Conservation (phyloP, 2,329 filamentous ascomycete genomes). For the Colletotrichum liaoningense region DNA sequence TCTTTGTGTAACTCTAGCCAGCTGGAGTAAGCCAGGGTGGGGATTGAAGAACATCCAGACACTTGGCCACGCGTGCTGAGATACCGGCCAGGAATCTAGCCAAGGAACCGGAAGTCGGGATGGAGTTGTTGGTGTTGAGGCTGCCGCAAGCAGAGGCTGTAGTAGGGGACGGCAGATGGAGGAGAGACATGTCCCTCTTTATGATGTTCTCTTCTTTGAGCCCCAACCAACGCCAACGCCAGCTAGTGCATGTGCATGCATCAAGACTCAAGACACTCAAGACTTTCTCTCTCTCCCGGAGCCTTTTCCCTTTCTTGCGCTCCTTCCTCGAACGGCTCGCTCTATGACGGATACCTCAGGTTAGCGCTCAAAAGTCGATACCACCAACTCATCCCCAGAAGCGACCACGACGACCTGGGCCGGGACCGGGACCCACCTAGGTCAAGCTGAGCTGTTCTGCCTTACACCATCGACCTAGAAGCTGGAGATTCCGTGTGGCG, state of each 20-base stretch:
- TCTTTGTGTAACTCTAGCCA: constrained; percentile 11
- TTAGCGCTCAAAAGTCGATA: not conserved
- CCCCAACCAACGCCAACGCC: constrained; percentile 13
- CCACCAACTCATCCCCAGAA: constrained; percentile 12
- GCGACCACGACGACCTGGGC: not conserved
- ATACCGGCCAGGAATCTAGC: constrained; percentile 13
- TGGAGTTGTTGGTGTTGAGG: not conserved
- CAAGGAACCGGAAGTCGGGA: not conserved
- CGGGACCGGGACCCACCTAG: not conserved
- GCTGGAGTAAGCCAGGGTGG: not conserved
- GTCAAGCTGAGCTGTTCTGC: not conserved
- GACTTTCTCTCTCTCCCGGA: not conserved
- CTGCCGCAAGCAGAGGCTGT: constrained; percentile 21
- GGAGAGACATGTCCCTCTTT: constrained; percentile 20
- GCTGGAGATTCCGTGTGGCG: constrained; percentile 16
- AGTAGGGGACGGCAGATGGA: constrained; percentile 8
- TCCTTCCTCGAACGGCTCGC: not conserved
- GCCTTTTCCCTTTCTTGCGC: constrained; percentile 12
- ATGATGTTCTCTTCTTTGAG: constrained; percentile 19
- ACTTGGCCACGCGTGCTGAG: constrained; percentile 13
- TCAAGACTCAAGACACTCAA: not conserved
- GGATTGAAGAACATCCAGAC: constrained; percentile 12
- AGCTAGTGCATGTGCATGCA: constrained; percentile 18
- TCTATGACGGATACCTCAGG: not conserved
- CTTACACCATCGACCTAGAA: constrained; percentile 20